Conservation (phyloP, 106 monocot genomes). For the Acanthochlamys bracteata region DNA sequence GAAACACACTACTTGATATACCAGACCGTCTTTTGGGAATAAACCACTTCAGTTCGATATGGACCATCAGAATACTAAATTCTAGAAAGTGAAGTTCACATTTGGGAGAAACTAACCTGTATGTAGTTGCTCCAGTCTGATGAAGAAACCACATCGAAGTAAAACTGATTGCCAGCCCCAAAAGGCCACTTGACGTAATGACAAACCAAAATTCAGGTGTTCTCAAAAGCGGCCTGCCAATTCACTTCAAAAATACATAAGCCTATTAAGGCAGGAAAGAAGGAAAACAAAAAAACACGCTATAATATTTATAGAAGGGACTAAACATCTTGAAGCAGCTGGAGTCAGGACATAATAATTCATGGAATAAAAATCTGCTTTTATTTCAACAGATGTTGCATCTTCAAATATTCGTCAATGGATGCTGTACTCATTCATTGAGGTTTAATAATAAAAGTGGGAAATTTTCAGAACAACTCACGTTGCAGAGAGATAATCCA, state of each 20-base stretch:
- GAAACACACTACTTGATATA: too few species aligned
- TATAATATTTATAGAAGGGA: too few species aligned
- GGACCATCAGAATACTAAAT: not conserved
- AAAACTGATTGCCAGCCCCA: slow-evolving; percentile 96
- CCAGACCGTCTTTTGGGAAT: not conserved
- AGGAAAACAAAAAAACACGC: not conserved
- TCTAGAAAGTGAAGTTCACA: not conserved
- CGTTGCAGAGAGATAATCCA: slow-evolving; percentile 66
- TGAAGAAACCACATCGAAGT: slow-evolving; percentile 99
- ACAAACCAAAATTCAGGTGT: slow-evolving; percentile 85
- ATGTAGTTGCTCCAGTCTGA: slow-evolving; percentile 93
- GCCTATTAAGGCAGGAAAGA: slow-evolving; percentile 16
- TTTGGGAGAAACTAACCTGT: slow-evolving; percentile 37
- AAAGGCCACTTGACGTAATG: slow-evolving; percentile 74
- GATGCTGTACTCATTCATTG: too few species aligned
- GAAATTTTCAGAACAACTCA: slow-evolving; percentile 23
- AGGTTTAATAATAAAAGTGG: not conserved
- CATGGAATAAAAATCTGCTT: too few species aligned
- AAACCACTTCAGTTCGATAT: not conserved
- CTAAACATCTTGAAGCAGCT: too few species aligned
- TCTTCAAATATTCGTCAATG: too few species aligned
- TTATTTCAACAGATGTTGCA: too few species aligned
- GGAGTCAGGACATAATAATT: too few species aligned
- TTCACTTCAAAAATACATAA: slow-evolving; percentile 30
- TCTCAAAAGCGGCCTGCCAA: slow-evolving; percentile 72